A percentile compares a stretch with the other conserved stretches of the same genome.
These are phyloP conservation scores for Pythium monospermum DNA, from an alignment of 352 stramenopile genomes.

Conservation along the genomic window DNA sequence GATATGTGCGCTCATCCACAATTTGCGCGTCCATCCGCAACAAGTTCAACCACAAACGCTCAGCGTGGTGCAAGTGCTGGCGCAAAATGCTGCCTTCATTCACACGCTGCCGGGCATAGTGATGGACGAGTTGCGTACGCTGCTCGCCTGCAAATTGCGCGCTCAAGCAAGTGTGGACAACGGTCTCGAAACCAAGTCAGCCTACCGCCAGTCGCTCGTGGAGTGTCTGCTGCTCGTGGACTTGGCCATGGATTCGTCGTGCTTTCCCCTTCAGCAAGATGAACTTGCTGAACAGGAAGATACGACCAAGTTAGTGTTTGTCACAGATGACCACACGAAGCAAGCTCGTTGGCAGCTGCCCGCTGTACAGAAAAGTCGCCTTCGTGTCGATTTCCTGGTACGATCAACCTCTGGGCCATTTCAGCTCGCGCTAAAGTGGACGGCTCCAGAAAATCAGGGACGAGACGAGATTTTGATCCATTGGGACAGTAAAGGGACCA, in stretches of 20 bases:
- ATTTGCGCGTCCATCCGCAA: slow-evolving; percentile 26
- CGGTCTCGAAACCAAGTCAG: slow-evolving; percentile 45
- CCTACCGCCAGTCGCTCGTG: slow-evolving; percentile 52
- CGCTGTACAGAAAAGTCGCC: too few species aligned
- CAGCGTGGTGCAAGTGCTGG: slow-evolving; percentile 36
- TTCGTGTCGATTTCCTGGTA: too few species aligned
- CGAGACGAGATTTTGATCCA: too few species aligned
- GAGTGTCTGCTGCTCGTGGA: slow-evolving; percentile 58
- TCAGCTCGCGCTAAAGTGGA: too few species aligned
- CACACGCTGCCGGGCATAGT: slow-evolving; percentile 30
- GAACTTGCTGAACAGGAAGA: not conserved
- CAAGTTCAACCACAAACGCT: slow-evolving; percentile 36
- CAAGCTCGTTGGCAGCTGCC: too few species aligned
- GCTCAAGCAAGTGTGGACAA: slow-evolving; percentile 48
- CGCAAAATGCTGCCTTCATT: slow-evolving; percentile 29
- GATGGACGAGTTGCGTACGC: slow-evolving; percentile 34
- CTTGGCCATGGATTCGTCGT: slow-evolving; percentile 39
- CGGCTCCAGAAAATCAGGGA: too few species aligned
- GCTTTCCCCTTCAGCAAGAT: slow-evolving; percentile 20
- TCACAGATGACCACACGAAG: not conserved
- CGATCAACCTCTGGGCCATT: too few species aligned
- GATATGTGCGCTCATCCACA: not conserved
- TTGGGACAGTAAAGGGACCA: not conserved
- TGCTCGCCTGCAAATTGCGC: slow-evolving; percentile 45
- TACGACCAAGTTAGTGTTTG: not conserved